These are phyloP conservation scores for Pleurotus tuoliensis DNA, from an alignment of 768 basidiomycete species.

Conservation along the genomic window DNA sequence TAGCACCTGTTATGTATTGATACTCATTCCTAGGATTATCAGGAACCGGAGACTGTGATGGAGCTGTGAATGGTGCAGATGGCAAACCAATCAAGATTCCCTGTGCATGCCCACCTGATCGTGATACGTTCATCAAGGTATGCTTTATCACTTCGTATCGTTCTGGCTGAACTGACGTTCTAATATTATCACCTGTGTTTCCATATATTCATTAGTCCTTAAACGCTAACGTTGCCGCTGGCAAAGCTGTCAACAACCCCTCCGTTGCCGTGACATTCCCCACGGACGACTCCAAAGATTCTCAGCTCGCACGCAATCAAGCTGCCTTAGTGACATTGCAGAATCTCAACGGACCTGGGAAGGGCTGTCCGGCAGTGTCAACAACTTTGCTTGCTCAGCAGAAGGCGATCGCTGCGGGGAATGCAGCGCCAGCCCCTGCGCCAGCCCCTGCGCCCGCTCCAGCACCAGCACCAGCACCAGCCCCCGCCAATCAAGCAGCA, in stretches of 20 bases:
- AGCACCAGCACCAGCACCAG: conserved; percentile 12
- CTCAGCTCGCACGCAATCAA: conserved; percentile 53
- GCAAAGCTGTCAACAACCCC: conserved; percentile 65
- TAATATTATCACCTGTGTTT: not conserved
- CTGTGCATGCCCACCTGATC: conserved; percentile 60
- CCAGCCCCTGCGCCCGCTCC: conserved; percentile 27
- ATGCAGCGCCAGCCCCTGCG: conserved; percentile 13
- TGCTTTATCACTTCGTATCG: conserved; percentile 9
- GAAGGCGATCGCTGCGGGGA: conserved; percentile 30
- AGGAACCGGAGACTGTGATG: conserved; percentile 48
- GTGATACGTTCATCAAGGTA: conserved; percentile 49
- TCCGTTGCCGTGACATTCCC: conserved; percentile 58
- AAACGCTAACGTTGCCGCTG: conserved; percentile 54
- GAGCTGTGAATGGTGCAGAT: conserved; percentile 46
- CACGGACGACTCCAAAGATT: conserved; percentile 47
- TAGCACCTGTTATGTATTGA: not conserved
- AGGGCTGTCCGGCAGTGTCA: conserved; percentile 63
- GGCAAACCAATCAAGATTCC: conserved; percentile 59
- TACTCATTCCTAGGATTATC: conserved; percentile 27
- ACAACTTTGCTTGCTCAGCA: conserved; percentile 54
- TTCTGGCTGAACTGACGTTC: not conserved
- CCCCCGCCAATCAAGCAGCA: conserved; percentile 16
- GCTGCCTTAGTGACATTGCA: conserved; percentile 67
- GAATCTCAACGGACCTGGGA: conserved; percentile 64
- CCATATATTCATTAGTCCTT: conserved; percentile 27